Evolutionary conservation across 441 rosid species (phyloP).

Genomic region (Pelargonium cotyledonis): DNA sequence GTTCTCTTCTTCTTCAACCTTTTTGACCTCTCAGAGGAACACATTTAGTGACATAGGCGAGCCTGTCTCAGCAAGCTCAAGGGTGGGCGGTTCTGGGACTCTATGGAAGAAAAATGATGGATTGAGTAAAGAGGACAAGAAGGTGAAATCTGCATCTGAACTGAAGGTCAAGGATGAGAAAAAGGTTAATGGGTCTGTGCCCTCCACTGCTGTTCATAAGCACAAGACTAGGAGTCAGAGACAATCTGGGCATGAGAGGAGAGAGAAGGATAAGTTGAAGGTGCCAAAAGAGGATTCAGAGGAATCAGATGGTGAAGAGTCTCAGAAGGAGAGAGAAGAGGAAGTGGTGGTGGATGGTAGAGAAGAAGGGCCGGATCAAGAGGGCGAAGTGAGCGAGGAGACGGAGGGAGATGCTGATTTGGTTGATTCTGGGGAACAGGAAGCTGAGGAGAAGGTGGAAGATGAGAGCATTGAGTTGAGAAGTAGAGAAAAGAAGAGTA

Average conservation of each 20-base stretch:
- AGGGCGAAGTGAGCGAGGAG: slow-evolving; percentile 37
- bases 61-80: slow-evolving; percentile 50
- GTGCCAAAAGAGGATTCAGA: slow-evolving; percentile 32
- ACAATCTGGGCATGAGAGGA: slow-evolving; percentile 31
- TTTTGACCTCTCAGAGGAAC: slow-evolving; percentile 58
- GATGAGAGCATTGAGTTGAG: slow-evolving; percentile 31
- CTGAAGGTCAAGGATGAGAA: slow-evolving; percentile 34
- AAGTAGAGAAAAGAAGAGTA: slow-evolving; percentile 42
- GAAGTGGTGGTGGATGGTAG: slow-evolving; percentile 52
- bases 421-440: slow-evolving; percentile 42
- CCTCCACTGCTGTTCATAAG: slow-evolving; percentile 28
- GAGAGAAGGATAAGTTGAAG: slow-evolving; percentile 30
- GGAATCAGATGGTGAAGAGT: slow-evolving; percentile 40
- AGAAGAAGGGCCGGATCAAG: slow-evolving; percentile 35
- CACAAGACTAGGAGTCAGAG: slow-evolving; percentile 43
- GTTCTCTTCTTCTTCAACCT: slow-evolving; percentile 62
- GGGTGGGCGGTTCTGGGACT: slow-evolving; percentile 18
- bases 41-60: slow-evolving; percentile 85
- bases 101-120: slow-evolving; percentile 25
- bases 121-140: slow-evolving; percentile 27
- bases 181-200: slow-evolving; percentile 33
- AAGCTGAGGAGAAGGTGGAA: slow-evolving; percentile 37
- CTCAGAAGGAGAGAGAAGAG: slow-evolving; percentile 38
- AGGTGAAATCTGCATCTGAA: slow-evolving; percentile 32
- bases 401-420: slow-evolving; percentile 38